Conservation (phyloP, 352 stramenopile genomes). For the Globisporangium paddicum region DNA sequence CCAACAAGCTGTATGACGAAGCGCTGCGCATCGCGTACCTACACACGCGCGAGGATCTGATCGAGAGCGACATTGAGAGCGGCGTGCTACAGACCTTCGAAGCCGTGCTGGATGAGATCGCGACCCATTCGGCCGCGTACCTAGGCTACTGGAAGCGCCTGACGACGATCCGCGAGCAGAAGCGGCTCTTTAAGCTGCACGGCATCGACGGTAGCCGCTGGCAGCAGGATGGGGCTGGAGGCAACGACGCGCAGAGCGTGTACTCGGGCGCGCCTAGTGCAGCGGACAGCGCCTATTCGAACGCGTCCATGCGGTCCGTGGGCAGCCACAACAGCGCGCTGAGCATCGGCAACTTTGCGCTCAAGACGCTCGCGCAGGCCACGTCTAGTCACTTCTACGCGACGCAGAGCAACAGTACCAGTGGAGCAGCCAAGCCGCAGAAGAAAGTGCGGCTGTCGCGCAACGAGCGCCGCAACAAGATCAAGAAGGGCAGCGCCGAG, state of each 20-base stretch:
- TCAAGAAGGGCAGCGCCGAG: conserved; percentile 66
- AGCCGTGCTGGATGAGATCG: conserved; percentile 47
- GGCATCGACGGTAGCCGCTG: conserved; percentile 69
- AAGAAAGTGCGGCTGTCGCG: conserved; percentile 44
- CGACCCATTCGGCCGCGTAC: conserved; percentile 37
- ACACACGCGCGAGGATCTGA: conserved; percentile 48
- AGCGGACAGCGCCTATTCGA: conserved; percentile 57
- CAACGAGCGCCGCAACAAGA: conserved; percentile 50
- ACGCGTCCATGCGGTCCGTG: conserved; percentile 56
- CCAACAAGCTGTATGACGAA: conserved; percentile 54
- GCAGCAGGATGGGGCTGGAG: conserved; percentile 24
- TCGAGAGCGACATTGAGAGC: conserved; percentile 72
- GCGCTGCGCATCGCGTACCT: conserved; percentile 51
- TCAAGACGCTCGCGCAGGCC: conserved; percentile 47
- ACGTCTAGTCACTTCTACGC: conserved; percentile 72
- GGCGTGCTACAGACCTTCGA: conserved; percentile 40
- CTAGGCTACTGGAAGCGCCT: conserved; percentile 52
- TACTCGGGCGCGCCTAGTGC: conserved; percentile 40
- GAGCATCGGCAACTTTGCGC: conserved; percentile 66
- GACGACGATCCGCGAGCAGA: conserved; percentile 66
- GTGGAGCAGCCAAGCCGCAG: conserved; percentile 12
- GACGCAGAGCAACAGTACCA: conserved; percentile 36
- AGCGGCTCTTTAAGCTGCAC: conserved; percentile 71
- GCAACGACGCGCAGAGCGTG: conserved; percentile 37
- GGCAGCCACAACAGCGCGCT: conserved; percentile 74